phyloP scores from a whole-genome alignment of 345 rosid genomes.

The Melaleuca alternifolia region DNA sequence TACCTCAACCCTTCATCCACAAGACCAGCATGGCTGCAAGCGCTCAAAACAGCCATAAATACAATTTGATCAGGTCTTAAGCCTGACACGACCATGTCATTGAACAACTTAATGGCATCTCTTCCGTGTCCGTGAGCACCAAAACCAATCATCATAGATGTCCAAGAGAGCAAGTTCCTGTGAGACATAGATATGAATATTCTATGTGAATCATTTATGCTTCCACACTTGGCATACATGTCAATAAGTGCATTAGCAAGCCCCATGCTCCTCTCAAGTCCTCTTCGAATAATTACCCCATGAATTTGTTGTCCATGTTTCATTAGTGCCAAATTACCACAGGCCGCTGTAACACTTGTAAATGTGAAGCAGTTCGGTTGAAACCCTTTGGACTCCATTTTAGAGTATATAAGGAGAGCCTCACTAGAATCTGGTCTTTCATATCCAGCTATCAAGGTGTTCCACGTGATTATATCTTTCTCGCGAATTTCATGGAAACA shows the following conservation, averaged over 20 bases:
- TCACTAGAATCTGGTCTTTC: conserved; percentile 46
- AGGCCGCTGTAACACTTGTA: conserved; percentile 64
- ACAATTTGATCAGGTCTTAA: conserved; percentile 66
- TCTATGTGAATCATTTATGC: conserved; percentile 38
- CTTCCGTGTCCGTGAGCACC: conserved; percentile 72
- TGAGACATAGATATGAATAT: conserved; percentile 37
- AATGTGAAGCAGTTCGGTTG: conserved; percentile 72
- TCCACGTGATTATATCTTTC: conserved; percentile 76
- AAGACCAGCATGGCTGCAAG: conserved; percentile 84
- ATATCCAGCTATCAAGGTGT: conserved; percentile 67
- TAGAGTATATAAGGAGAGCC: conserved; percentile 46
- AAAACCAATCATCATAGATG: conserved; percentile 93
- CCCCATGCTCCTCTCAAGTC: conserved; percentile 39
- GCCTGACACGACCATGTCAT: conserved; percentile 67
- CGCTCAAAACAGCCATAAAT: conserved; percentile 78
- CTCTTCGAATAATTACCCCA: conserved; percentile 50
- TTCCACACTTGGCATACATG: conserved; percentile 93
- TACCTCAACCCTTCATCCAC: conserved; percentile 74
- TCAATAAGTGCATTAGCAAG: conserved; percentile 70
- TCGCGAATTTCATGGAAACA: conserved; percentile 61
- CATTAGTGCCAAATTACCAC: conserved; percentile 57
- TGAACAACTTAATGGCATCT: conserved; percentile 63
- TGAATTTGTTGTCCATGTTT: conserved; percentile 81
- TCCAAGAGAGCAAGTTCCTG: conserved; percentile 73
- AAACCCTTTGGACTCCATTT: conserved; percentile 54